Base-by-base conservation (phyloP, 192 early-diverging fungal genomes). In the Backusella luteola region DNA sequence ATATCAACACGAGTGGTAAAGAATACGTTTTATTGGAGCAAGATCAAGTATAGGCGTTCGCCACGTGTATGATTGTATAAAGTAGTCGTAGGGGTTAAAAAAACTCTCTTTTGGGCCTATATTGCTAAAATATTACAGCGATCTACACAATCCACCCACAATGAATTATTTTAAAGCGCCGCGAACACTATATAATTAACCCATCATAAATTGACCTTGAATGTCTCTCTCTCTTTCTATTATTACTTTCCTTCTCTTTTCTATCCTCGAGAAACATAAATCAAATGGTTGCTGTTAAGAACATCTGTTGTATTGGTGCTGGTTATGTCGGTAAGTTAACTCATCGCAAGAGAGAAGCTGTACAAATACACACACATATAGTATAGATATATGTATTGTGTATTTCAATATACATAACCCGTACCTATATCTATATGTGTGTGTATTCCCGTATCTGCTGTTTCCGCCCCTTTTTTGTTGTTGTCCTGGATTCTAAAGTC, bases 241-340 rank as follows among this genome's bases (percentile, higher is more conserved):
- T 63, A 63, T 63, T 26, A 21, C 29, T 63, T 35, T 69, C 59
- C 36, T 41, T 77, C 59, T 66, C 32, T 42, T 66, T 71, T 72
- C 41, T 36, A 14, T 71, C 46, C 6, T 29, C 12, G 42, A 19
- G 11, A 66, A 34, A 34, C 32, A 53, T 63, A 23, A 56, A 59
- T 34, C 29, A 75, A 38, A 77, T 77, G 76, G 69, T 49, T 46
- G 52, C 46, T 4, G 79, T 80, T 56, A 87, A 84, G 67, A 93
- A 93, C 81, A 95, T 98, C 69, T 96, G 95, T 86, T 98, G 95
- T 81, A 93, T 98, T 80, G 96, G 96, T 73, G 96, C 96, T 72
- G 96, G 96, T 69, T 98, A 98, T 85, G 96, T 98, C 53, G 96
- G 96, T 94, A 85, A 76, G 90, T 84, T 49, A 49, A 66, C 46